Conservation (phyloP, 345 rosid species). For the Kernera saxatilis region DNA sequence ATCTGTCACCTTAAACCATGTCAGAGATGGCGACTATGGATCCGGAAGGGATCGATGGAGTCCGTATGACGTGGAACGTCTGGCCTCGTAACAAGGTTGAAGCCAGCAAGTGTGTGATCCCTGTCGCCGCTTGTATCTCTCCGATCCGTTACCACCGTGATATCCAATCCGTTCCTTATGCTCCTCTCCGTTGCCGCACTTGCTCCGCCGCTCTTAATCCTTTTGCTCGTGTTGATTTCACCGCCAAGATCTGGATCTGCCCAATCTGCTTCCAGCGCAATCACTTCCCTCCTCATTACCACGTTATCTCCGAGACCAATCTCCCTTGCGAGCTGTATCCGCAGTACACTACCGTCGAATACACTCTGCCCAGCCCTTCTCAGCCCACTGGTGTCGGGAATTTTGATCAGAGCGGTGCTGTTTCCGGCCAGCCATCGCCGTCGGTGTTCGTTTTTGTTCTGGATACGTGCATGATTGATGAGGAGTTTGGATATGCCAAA, state of each 20-base stretch:
- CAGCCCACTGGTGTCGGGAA: constrained; percentile 38
- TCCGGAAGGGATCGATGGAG: constrained; percentile 90
- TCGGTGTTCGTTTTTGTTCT: constrained; percentile 81
- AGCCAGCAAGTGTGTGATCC: constrained; percentile 97
- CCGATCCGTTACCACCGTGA: constrained; percentile 83
- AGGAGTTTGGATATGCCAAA: constrained; percentile 68
- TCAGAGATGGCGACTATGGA: constrained; percentile 84
- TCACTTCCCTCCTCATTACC: constrained; percentile 82
- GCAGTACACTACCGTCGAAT: constrained; percentile 77
- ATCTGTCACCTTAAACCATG: constrained; percentile 33
- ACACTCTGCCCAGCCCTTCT: constrained; percentile 46
- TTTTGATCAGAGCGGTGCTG: constrained; percentile 35
- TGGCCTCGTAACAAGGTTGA: constrained; percentile 98
- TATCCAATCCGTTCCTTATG: constrained; percentile 69
- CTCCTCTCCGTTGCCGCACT: constrained; percentile 88
- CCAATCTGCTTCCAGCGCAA: constrained; percentile 92
- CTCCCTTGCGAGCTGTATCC: constrained; percentile 89
- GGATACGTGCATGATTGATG: constrained; percentile 94
- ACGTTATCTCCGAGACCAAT: constrained; percentile 79
- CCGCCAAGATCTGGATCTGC: constrained; percentile 98
- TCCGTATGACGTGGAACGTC: constrained; percentile 95
- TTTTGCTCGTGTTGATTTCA: constrained; percentile 72
- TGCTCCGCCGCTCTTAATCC: constrained; percentile 76
- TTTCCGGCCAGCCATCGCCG: constrained; percentile 25
- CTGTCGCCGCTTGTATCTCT: constrained; percentile 82